Evolutionary conservation across 129 eudicot genomes (phyloP), one percentile per base, ranked within the genome.

Genomic region (Solidago caesia): DNA sequence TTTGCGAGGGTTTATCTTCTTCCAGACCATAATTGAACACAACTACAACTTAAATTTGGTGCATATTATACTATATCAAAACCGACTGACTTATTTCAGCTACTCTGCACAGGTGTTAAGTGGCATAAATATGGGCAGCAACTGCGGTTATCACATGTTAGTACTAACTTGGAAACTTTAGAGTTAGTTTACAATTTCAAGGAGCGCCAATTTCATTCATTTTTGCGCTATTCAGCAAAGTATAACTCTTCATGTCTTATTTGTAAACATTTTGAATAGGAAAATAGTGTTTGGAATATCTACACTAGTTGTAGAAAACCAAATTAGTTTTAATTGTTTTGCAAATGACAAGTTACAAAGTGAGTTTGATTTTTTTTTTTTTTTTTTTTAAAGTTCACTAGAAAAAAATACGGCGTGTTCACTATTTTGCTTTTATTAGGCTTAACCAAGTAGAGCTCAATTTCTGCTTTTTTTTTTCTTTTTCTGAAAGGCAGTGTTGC

Each of bases 81-180:
- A 33, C 39, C 3, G 39, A 33, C 67, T 78, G 41, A 62, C 43
- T 70, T 7, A 6, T 53, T 76, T 6, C 25, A 14, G 43, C 6
- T 13, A 21, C 67, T 67, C 43, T 55, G 8, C 79, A 80, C 89
- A 92, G 98, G 98, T 92, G 29, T 70, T 92, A 75, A 92, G 96
- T 83, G 98, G 98, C 85, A 92, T 90, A 70, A 92, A 92, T 76
- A 88, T 74, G 92, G 98, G 96, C 75, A 84, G 92, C 92, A 92
- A 92, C 84, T 92, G 92, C 61, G 94, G 98, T 70, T 86, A 84
- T 74, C 96, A 92, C 85, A 79, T 86, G 96, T 92, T 59, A 87
- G 96, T 87, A 68, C 4, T 57, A n/a, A 68, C 60, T 72, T 62
- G 64, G 75, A 53, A 33, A 33, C 39, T 33, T 33, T 33, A 33